Conservation (phyloP, 768 basidiomycete genomes). For the Tephrocybe sp. region DNA sequence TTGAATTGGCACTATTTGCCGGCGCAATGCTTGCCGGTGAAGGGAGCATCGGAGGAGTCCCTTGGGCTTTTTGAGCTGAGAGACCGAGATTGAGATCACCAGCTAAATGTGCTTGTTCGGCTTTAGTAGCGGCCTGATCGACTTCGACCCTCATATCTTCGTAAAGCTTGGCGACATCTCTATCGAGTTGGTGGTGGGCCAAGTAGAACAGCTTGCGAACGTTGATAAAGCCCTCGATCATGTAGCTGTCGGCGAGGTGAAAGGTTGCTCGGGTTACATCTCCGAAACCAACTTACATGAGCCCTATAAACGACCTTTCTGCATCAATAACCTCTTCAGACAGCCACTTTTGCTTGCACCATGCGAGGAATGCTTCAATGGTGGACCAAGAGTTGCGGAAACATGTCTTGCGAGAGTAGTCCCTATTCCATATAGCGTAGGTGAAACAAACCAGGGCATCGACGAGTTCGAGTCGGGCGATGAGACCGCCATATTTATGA, state of each 20-base stretch:
- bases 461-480: constrained; percentile 76
- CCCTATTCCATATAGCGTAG: constrained; percentile 81
- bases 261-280: constrained; percentile 23
- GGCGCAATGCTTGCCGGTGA: constrained; percentile 72
- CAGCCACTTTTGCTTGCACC: constrained; percentile 73
- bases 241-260: constrained; percentile 50
- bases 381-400: constrained; percentile 65
- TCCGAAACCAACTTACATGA: constrained; percentile 61
- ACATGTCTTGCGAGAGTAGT: constrained; percentile 57
- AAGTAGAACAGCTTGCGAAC: constrained; percentile 36
- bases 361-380: constrained; percentile 65
- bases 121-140: constrained; percentile 38
- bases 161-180: constrained; percentile 37
- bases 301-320: constrained; percentile 69
- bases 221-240: constrained; percentile 79
- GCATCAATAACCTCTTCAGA: constrained; percentile 50
- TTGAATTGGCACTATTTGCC: constrained; percentile 74
- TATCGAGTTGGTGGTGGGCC: constrained; percentile 34
- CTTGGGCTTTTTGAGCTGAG: constrained; percentile 36
- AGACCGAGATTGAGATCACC: constrained; percentile 25
- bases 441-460: constrained; percentile 85
- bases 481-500: constrained; percentile 72
- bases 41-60: constrained; percentile 75
- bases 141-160: constrained; percentile 37
- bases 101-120: constrained; percentile 32